A percentile compares a stretch with the other conserved stretches of the same genome.
phyloP scores from a whole-genome alignment of 352 stramenopile species.

The Phytophthora cactorum region DNA sequence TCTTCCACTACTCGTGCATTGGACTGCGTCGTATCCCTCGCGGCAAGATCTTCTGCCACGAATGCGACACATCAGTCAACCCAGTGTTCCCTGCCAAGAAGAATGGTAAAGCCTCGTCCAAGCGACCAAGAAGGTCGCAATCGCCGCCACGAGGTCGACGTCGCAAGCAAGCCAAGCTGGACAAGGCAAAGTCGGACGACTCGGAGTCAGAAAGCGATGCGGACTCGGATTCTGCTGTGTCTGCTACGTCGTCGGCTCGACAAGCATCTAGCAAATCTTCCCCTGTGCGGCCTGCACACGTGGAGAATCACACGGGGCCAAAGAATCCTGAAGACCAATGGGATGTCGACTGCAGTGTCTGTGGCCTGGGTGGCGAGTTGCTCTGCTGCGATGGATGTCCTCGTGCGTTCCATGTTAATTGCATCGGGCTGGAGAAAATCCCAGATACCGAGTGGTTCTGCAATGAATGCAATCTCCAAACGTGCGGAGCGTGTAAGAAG shows the following conservation, averaged over 20 bases:
- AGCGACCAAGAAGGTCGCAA: slow-evolving; percentile 30
- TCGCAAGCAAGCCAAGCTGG: slow-evolving; percentile 34
- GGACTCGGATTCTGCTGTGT: slow-evolving; percentile 29
- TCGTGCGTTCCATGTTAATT: slow-evolving; percentile 91
- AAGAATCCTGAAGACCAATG: slow-evolving; percentile 77
- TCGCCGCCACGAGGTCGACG: slow-evolving; percentile 27
- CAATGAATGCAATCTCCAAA: slow-evolving; percentile 86
- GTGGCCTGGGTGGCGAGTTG: slow-evolving; percentile 80
- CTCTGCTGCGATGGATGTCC: slow-evolving; percentile 93
- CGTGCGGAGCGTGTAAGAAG: slow-evolving; percentile 83
- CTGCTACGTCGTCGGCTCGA: slow-evolving; percentile 28
- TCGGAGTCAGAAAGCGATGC: slow-evolving; percentile 35
- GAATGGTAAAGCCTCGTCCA: slow-evolving; percentile 15
- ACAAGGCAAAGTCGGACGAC: slow-evolving; percentile 25
- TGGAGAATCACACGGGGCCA: slow-evolving; percentile 31
- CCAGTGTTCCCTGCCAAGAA: slow-evolving; percentile 57
- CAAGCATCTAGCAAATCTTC: slow-evolving; percentile 27
- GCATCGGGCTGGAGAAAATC: slow-evolving; percentile 70
- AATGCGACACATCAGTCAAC: slow-evolving; percentile 77
- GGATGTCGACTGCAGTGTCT: slow-evolving; percentile 91
- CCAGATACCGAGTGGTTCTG: slow-evolving; percentile 90
- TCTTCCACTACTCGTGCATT: slow-evolving; percentile 92
- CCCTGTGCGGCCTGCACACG: slow-evolving; percentile 26
- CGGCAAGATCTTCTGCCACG: slow-evolving; percentile 87
- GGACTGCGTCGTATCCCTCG: slow-evolving; percentile 77